phyloP scores from a whole-genome alignment of 805 yeast genomes.

The Candida patagonica region DNA sequence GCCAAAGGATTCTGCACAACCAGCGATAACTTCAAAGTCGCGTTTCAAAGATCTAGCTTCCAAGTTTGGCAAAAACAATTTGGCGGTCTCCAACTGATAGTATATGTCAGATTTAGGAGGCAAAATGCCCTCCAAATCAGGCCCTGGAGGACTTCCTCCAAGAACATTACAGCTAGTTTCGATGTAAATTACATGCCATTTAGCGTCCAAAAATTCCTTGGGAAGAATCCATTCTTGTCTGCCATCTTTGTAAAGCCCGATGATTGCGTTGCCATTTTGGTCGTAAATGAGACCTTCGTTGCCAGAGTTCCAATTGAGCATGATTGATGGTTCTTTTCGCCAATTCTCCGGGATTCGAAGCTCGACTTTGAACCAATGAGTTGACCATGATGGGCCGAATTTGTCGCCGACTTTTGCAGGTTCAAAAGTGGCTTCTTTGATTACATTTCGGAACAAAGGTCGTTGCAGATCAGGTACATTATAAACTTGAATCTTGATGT shows the following conservation, averaged over 20 bases:
- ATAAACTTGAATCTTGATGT: conserved; percentile 52
- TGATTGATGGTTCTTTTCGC: conserved; percentile 39
- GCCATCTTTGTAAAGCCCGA: conserved; percentile 79
- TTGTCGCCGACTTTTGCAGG: conserved; percentile 46
- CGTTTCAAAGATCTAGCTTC: conserved; percentile 64
- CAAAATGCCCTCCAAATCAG: conserved; percentile 33
- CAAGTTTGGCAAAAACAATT: conserved; percentile 69
- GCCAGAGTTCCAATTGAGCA: conserved; percentile 74
- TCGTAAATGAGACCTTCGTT: conserved; percentile 80
- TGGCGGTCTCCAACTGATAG: conserved; percentile 58
- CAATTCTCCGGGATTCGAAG: conserved; percentile 47
- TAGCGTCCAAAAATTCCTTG: conserved; percentile 36
- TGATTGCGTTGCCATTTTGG: conserved; percentile 57
- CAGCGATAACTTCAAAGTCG: conserved; percentile 81
- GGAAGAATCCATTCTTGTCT: conserved; percentile 70
- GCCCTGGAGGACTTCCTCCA: conserved; percentile 75
- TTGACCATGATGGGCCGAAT: conserved; percentile 93
- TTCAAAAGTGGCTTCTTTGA: conserved; percentile 33
- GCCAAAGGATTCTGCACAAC: conserved; percentile 77
- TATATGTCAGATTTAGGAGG: conserved; percentile 63
- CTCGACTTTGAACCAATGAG: conserved; percentile 78
- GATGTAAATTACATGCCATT: conserved; percentile 57
- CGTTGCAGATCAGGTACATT: conserved; percentile 59
- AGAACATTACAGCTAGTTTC: conserved; percentile 91
- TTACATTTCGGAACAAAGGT: conserved; percentile 51